These are phyloP conservation scores for Daucus carota DNA, from an alignment of 129 eudicot genomes.

Conservation along the genomic window DH1_v3.0 NC_030386.2:5459501-5460000, in stretches of 20 bases:
- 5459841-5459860: background rate
- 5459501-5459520: background rate
- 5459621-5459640: background rate
- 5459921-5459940: background rate
- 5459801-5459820: too few relatives aligned
- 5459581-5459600: conserved; percentile 93
- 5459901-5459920: background rate
- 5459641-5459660: background rate
- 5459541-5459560: conserved; percentile 77
- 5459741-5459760: too few relatives aligned
- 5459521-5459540: conserved; percentile 4
- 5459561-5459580: conserved; percentile 93
- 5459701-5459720: too few relatives aligned
- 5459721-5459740: too few relatives aligned
- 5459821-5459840: background rate
- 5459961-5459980: background rate
- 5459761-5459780: too few relatives aligned
- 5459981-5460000: conserved; percentile 74
- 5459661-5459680: background rate
- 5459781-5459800: too few relatives aligned
- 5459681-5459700: background rate
- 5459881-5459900: too few relatives aligned
- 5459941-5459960: too few relatives aligned
- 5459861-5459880: background rate
- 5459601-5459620: conserved; percentile 25